Conservation (phyloP, 164 flowering plant genomes). For the Echeveria elegans region DNA sequence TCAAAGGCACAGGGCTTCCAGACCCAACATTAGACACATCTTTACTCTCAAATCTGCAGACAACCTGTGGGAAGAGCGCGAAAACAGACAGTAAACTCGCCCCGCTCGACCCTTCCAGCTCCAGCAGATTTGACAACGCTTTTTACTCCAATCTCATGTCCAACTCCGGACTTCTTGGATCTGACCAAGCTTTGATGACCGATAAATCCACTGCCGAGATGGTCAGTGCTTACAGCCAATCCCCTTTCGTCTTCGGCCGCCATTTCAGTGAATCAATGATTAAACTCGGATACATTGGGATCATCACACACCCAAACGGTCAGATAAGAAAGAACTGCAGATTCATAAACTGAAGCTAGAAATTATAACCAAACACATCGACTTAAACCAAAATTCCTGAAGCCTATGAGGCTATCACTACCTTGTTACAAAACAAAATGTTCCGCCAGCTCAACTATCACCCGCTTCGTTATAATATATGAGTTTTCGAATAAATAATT, state of each 20-base stretch:
- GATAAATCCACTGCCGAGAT: conserved; percentile 33
- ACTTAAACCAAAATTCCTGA: too few species aligned
- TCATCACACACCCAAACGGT: conserved; percentile 50
- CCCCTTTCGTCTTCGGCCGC: conserved; percentile 31
- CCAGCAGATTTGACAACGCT: conserved; percentile 42
- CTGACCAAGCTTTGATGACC: conserved; percentile 59
- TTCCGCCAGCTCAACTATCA: too few species aligned
- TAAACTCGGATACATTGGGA: conserved; percentile 47
- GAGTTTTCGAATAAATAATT: too few species aligned
- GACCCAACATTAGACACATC: conserved; percentile 54
- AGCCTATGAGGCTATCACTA: too few species aligned
- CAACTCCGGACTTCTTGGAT: conserved; percentile 51
- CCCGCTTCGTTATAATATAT: too few species aligned
- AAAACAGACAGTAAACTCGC: conserved; percentile 32
- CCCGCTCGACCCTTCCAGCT: conserved; percentile 43
- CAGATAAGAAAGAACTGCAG: conserved; percentile 58
- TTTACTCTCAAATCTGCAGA: conserved; percentile 28
- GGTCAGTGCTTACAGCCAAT: conserved; percentile 34
- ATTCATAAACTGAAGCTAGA: conserved; percentile 24
- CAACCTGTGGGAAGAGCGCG: conserved; percentile 39
- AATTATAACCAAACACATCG: not conserved
- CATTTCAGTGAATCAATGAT: conserved; percentile 66
- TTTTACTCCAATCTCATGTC: conserved; percentile 42
- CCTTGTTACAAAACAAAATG: too few species aligned
- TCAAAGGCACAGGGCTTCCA: conserved; percentile 43